Evolutionary conservation across 169 alveolate species (phyloP), one percentile per base, ranked within the genome.

Genomic region (Toxoplasma gondii): DNA sequence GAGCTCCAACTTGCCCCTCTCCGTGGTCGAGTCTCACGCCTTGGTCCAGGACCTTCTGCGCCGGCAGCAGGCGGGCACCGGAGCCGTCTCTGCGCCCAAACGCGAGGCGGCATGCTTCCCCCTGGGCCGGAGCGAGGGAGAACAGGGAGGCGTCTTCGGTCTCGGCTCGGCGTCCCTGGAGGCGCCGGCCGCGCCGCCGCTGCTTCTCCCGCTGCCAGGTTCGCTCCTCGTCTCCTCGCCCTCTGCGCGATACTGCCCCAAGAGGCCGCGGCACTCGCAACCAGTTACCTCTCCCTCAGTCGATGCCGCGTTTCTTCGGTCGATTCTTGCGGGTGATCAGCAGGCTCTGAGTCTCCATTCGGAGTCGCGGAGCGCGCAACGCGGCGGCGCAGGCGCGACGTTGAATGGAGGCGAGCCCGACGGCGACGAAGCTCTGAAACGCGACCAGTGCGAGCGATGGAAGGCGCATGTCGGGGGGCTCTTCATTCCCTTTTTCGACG

Each of bases 221-320:
- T n/a, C 44, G 84, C 84, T 74, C 45, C 44, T 74, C 45, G 39
- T 74, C n/a, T 41, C 49, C n/a, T 34, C 49, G 39, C 84, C 84
- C 27, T 74, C 84, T 19, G 45, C 84, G 44, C 84, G 84, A 4
- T 74, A 74, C 84, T 74, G 39, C 44, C 84, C 84, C 31, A 74
- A 74, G 43, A 17, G 84, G 22, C 84, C 84, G 12, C 84, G 84
- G 84, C 24, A 36, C 84, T 10, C 84, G 43, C 84, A 10, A 44
- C 84, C 44, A 44, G 84, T 17, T 41, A 69, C 12, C 9, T 44
- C 22, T 41, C 44, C 39, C 45, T 44, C 17, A 44, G 1, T 36
- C 31, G 74, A 16, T 31, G 74, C 7, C 34, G 22, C n/a, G 4
- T 64, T 64, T 31, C 4, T 64, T 19, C 34, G n/a, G 22, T 16